Evolutionary conservation across 176 grass and related monocot genomes (phyloP).

Genomic region (Aechmea fasciata): DNA sequence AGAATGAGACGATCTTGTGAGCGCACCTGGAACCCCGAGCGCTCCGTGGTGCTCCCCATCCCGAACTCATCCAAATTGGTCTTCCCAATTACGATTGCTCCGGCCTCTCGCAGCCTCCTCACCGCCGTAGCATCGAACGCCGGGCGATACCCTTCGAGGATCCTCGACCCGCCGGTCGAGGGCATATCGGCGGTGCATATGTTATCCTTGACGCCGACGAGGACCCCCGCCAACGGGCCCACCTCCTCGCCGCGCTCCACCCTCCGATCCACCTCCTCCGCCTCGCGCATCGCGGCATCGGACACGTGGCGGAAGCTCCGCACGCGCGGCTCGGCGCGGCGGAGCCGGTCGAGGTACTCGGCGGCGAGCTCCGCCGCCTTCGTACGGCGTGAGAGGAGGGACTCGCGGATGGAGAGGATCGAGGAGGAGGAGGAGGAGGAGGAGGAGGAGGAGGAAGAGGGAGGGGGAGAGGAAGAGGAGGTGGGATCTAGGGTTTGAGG

Average conservation of each 20-base stretch:
- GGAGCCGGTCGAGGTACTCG: slow-evolving; percentile 74
- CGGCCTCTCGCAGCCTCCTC: slow-evolving; percentile 55
- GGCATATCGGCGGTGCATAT: slow-evolving; percentile 81
- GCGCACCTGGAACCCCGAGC: slow-evolving; percentile 75
- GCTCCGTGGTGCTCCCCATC: slow-evolving; percentile 95
- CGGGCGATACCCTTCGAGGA: slow-evolving; percentile 75
- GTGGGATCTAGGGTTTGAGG: slow-evolving; percentile 29
- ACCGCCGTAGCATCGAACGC: slow-evolving; percentile 84
- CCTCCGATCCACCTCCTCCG: slow-evolving; percentile 54
- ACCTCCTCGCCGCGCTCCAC: slow-evolving; percentile 44
- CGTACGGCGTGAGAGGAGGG: slow-evolving; percentile 57
- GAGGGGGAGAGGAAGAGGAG: slow-evolving; percentile 27
- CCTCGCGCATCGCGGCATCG: slow-evolving; percentile 51
- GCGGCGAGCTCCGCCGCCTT: slow-evolving; percentile 52
- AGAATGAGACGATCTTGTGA: background rate
- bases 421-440: no score
- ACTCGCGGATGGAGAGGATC: slow-evolving; percentile 56
- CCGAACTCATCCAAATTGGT: slow-evolving; percentile 93
- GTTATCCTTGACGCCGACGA: slow-evolving; percentile 87
- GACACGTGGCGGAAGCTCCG: slow-evolving; percentile 86
- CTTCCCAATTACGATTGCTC: slow-evolving; percentile 77
- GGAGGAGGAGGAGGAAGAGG: background rate
- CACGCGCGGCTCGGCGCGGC: slow-evolving; percentile 64
- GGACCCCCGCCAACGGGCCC: slow-evolving; percentile 63
- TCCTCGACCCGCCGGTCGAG: slow-evolving; percentile 77